Evolutionary conservation across 2,329 filamentous ascomycete genomes (phyloP).

Genomic region (Verticillium alfalfae): DNA sequence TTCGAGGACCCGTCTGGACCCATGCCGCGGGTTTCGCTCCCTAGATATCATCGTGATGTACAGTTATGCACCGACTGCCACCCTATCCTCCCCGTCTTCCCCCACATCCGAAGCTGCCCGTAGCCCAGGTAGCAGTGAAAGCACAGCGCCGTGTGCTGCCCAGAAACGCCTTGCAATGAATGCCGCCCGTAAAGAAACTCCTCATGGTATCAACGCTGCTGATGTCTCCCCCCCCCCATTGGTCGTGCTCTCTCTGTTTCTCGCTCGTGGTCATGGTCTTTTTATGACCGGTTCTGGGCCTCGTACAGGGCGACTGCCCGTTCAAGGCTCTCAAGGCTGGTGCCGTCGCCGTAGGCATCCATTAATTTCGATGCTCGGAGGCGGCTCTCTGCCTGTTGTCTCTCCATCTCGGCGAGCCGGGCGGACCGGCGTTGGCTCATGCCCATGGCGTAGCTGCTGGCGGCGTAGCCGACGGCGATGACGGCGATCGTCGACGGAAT

Average conservation of each 20-base stretch:
- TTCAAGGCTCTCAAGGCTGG: slow-evolving; percentile 41
- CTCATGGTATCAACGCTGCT: not conserved
- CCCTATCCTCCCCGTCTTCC: too few species aligned
- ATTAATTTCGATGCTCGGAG: slow-evolving; percentile 35
- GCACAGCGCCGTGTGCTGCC: not conserved
- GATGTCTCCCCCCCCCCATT: not conserved
- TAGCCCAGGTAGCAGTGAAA: not conserved
- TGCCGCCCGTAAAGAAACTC: not conserved
- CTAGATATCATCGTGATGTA: not conserved
- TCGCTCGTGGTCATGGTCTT: not conserved
- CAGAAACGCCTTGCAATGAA: not conserved
- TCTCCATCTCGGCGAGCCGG: slow-evolving; percentile 23
- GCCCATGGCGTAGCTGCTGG: slow-evolving; percentile 24
- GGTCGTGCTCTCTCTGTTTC: not conserved
- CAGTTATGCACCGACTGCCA: not conserved
- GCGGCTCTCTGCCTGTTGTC: slow-evolving; percentile 25
- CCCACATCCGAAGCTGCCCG: not conserved
- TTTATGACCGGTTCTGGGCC: slow-evolving; percentile 10
- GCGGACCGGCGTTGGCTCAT: slow-evolving; percentile 13
- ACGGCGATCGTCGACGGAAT: slow-evolving; percentile 23
- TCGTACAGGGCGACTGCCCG: slow-evolving; percentile 42
- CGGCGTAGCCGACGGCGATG: slow-evolving; percentile 25
- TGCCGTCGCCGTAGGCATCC: slow-evolving; percentile 44
- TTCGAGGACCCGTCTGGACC: not conserved
- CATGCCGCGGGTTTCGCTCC: not conserved